These are phyloP conservation scores for Heterotrichella gracilis DNA, from an alignment of 352 stramenopile species.

Conservation along the genomic window DNA sequence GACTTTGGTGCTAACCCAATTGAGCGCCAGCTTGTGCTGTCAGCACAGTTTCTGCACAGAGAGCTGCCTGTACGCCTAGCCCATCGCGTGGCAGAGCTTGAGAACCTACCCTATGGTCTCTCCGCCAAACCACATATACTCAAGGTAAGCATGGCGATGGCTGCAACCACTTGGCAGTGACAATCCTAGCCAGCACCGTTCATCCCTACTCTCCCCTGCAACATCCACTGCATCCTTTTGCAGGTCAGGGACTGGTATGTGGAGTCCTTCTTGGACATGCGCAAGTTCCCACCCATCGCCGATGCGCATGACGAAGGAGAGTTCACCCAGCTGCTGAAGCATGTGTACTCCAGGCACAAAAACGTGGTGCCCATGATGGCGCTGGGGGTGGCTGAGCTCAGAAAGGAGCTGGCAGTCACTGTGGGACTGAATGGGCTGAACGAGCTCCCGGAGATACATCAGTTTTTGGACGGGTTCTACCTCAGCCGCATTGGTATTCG, in stretches of 20 bases:
- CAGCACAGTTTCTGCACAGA: conserved; percentile 68
- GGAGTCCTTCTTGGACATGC: conserved; percentile 69
- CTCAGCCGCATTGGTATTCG: conserved; percentile 95
- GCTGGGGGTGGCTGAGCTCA: conserved; percentile 82
- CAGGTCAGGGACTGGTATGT: conserved; percentile 84
- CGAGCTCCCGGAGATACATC: conserved; percentile 64
- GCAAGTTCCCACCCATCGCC: conserved; percentile 33
- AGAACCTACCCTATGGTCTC: conserved; percentile 62
- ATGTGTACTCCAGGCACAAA: conserved; percentile 80
- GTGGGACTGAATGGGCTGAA: conserved; percentile 13
- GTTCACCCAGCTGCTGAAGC: conserved; percentile 66
- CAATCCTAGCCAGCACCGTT: too few relatives aligned
- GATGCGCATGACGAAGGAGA: conserved; percentile 38
- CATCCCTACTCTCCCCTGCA: too few relatives aligned
- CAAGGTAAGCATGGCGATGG: too few relatives aligned
- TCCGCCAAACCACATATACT: conserved; percentile 22
- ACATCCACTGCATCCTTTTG: conserved; percentile 29
- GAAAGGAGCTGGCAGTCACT: conserved; percentile 34
- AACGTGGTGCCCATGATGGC: conserved; percentile 94
- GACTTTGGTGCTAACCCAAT: conserved; percentile 12
- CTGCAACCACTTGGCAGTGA: too few relatives aligned
- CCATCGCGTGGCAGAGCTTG: conserved; percentile 63
- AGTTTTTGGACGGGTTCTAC: conserved; percentile 95
- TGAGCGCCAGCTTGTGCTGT: conserved; percentile 30
- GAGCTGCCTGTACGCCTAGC: conserved; percentile 90